Evolutionary conservation across 108 stramenopile species (phyloP).

Genomic region (Schizochytrium sp.): DNA sequence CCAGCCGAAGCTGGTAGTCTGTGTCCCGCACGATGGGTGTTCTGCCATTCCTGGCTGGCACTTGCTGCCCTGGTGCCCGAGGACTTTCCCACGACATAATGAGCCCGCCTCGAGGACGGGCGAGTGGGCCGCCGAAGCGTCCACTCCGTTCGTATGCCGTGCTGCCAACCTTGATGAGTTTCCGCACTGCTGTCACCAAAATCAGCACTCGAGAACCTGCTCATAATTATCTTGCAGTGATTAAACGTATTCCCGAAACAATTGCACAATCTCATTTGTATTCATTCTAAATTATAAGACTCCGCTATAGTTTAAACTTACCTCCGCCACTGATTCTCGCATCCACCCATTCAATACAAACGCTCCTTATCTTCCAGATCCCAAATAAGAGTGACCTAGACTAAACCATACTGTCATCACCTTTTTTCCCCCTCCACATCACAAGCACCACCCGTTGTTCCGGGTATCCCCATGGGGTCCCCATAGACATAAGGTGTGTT

Average conservation of each 20-base stretch:
- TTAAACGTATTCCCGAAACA: conserved; percentile 4
- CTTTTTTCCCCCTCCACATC: too few species aligned
- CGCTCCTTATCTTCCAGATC: too few species aligned
- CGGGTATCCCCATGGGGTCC: too few species aligned
- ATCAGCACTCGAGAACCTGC: background rate
- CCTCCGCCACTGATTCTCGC: too few species aligned
- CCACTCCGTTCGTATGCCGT: conserved; percentile 26
- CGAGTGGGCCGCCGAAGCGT: background rate
- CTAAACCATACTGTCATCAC: too few species aligned
- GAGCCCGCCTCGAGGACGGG: background rate
- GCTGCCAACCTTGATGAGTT: conserved; percentile 40
- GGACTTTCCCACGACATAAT: conserved; percentile 56
- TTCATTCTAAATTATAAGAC: too few species aligned
- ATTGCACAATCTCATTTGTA: background rate
- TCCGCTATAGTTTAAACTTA: too few species aligned
- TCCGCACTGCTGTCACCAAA: conserved; percentile 36
- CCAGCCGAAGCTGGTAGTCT: background rate
- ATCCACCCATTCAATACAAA: too few species aligned
- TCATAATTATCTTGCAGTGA: background rate
- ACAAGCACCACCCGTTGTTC: too few species aligned
- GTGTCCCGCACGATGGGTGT: conserved; percentile 24
- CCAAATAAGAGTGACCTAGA: too few species aligned
- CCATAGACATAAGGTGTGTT: too few species aligned
- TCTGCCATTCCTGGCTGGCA: conserved; percentile 57
- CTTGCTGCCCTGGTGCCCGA: conserved; percentile 59